Percentiles rank a stretch among this genome's conserved stretches.
phyloP scores from a whole-genome alignment of 2,329 filamentous ascomycete species.

The Pseudocercospora pini-densiflorae region DNA sequence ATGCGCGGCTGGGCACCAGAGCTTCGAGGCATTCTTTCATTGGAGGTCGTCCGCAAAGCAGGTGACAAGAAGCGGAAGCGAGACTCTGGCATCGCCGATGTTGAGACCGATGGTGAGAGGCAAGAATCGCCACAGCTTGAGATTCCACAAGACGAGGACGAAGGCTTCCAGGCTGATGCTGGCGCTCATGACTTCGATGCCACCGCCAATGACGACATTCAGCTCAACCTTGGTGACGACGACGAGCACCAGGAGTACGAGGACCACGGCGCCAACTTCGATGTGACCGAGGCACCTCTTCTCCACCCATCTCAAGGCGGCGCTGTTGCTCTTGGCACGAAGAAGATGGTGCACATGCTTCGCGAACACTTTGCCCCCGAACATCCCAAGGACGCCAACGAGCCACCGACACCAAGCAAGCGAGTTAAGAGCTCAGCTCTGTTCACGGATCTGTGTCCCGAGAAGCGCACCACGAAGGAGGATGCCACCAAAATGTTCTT shows the following conservation, averaged over 20 bases:
- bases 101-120: conserved; percentile 60
- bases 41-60: conserved; percentile 76
- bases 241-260: conserved; percentile 32
- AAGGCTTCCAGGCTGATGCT: conserved; percentile 34
- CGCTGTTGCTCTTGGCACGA: conserved; percentile 86
- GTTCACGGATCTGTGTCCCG: conserved; percentile 90
- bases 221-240: conserved; percentile 30
- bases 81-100: conserved; percentile 78
- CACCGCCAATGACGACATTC: conserved; percentile 38
- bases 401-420: conserved; percentile 68
- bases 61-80: conserved; percentile 92
- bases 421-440: conserved; percentile 77
- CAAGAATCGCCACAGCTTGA: conserved; percentile 35
- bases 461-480: conserved; percentile 76
- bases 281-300: conserved; percentile 76
- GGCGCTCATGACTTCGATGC: conserved; percentile 29
- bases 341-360: conserved; percentile 93
- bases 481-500: conserved; percentile 99
- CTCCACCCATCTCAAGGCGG: conserved; percentile 83
- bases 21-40: conserved; percentile 85
- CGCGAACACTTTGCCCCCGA: conserved; percentile 72
- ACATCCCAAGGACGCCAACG: conserved; percentile 65
- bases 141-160: conserved; percentile 39
- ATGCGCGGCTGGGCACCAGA: conserved; percentile 84
- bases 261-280: conserved; percentile 56